These are phyloP conservation scores for Neurospora pannonica DNA, from an alignment of 495 filamentous ascomycete species.

Conservation along the genomic window DNA sequence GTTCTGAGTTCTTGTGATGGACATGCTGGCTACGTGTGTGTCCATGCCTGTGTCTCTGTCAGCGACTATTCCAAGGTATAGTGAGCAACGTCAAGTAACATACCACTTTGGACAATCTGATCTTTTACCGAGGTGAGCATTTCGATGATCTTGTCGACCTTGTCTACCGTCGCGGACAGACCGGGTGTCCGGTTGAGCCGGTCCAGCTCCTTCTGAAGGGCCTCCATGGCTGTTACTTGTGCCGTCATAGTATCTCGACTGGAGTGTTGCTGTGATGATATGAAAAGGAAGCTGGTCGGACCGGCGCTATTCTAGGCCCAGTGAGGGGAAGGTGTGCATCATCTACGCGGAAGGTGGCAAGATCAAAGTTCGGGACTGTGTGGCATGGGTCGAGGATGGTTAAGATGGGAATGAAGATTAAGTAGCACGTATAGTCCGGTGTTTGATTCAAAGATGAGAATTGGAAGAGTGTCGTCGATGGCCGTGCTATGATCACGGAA, in stretches of 20 bases:
- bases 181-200: slow-evolving; percentile 60
- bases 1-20: slow-evolving; percentile 74
- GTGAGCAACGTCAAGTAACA: not conserved
- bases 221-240: slow-evolving; percentile 10
- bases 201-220: slow-evolving; percentile 62
- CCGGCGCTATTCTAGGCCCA: not conserved
- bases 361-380: not conserved
- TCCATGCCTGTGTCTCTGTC: slow-evolving; percentile 37
- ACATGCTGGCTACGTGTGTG: slow-evolving; percentile 56
- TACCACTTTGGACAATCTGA: slow-evolving; percentile 53
- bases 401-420: not conserved
- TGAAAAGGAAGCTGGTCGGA: not conserved
- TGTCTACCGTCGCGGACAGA: slow-evolving; percentile 57
- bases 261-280: not conserved
- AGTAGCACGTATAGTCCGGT: not conserved
- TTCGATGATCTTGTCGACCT: slow-evolving; percentile 75
- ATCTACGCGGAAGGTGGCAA: not conserved
- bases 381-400: not conserved
- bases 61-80: not conserved
- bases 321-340: not conserved
- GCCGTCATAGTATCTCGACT: slow-evolving; percentile 1
- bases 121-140: slow-evolving; percentile 63
- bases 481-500: not conserved
- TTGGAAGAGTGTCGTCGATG: not conserved
- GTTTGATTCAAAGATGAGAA: not conserved